phyloP scores from a whole-genome alignment of 106 monocot genomes.

The Platanthera guangdongensis region DNA sequence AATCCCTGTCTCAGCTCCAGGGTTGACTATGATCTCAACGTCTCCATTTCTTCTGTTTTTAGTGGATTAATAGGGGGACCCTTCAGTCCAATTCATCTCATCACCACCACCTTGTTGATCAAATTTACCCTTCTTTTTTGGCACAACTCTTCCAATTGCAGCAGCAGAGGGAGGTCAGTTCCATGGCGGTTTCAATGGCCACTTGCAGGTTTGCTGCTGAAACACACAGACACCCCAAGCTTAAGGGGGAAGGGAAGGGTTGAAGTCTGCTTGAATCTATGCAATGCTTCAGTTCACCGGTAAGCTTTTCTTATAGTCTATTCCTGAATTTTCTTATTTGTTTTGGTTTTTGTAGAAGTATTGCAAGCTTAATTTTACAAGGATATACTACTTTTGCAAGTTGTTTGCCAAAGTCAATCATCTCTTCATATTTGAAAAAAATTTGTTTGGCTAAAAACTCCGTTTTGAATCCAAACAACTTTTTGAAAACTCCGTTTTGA shows the following conservation, averaged over 20 bases:
- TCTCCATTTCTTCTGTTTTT: constrained; percentile 75
- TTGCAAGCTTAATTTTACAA: too few relatives aligned
- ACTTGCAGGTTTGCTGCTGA: constrained; percentile 60
- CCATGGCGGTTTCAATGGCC: constrained; percentile 43
- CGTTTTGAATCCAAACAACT: too few relatives aligned
- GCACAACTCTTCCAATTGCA: constrained; percentile 26
- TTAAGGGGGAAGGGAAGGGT: constrained; percentile 81
- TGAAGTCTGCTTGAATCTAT: constrained; percentile 14
- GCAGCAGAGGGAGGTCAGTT: constrained; percentile 20
- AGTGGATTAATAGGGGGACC: constrained; percentile 97
- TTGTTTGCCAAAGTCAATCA: too few relatives aligned
- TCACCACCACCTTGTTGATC: constrained; percentile 51
- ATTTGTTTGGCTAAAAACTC: too few relatives aligned
- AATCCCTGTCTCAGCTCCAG: constrained; percentile 8
- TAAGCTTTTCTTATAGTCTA: background rate
- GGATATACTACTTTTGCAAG: too few relatives aligned
- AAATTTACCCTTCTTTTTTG: constrained; percentile 66
- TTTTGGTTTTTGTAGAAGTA: background rate
- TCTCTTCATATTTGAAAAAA: too few relatives aligned
- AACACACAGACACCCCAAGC: constrained; percentile 44
- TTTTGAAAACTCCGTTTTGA: too few relatives aligned
- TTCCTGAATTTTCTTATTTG: background rate
- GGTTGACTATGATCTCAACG: constrained; percentile 70
- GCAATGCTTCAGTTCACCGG: background rate
- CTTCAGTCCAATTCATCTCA: constrained; percentile 99